Base-by-base conservation (phyloP, 345 rosid species). In the Populus ilicifolia region DNA sequence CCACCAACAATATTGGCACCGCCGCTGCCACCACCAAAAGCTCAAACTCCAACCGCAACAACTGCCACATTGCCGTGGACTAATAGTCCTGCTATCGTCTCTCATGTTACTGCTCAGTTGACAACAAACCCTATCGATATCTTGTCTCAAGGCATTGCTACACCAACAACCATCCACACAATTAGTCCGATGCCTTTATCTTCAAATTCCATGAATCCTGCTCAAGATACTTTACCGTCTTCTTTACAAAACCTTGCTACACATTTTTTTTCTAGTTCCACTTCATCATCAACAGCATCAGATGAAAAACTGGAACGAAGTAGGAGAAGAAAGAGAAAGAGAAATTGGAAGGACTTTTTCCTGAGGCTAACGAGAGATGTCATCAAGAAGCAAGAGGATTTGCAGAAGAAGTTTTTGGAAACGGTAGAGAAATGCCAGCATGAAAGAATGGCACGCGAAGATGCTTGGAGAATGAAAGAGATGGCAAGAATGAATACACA, bases 401-500 rank as follows among this genome's bases (percentile, higher is more conserved):
- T 93, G 84, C 98, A 93, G 72, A 87, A 75, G 64, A 87, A 75
- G 76, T 87, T 94, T 78, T 35, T 95, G 72, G 96, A 93, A 80
- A 85, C 89, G 0, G 78, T 95, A 35, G 97, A 90, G 77, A 89
- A 76, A 75, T 81, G 82, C 1, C 97, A 95, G 69, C 86, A 73
- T 14, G 93, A 95, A 71, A 86, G 96, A 83, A 76, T 85, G 12
- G 85, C 83, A 1, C 83, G 93, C 12, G 99, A 95, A 67, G 97
- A 90, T 75, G 83, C 91, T 1, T 90, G 97, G 98, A 88, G 88
- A 80, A 75, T 80, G 70, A 89, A 92, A 79, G 96, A 92, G 78
- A 77, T 83, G 76, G 84, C 86, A 5, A 84, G 93, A 85, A 80
- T 93, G 73, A 83, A 84, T 68, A 77, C 82, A 71, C 96, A 94